Conservation (phyloP, 495 filamentous ascomycete species). For the Daldinia vernicosa region DNA sequence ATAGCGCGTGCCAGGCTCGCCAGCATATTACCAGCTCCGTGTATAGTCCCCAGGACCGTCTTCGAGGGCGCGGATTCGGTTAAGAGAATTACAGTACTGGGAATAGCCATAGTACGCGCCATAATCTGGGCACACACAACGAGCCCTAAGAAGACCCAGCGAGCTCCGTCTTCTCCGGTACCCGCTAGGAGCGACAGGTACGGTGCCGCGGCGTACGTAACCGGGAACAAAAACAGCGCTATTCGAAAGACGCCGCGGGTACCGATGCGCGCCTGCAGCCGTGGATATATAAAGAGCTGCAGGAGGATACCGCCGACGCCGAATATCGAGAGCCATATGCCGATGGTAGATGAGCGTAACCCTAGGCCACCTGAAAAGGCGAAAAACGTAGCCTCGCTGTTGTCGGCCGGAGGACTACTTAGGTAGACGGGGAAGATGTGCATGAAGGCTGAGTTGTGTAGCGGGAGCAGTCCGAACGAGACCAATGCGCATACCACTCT, state of each 20-base stretch:
- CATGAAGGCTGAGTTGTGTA: slow-evolving; percentile 80
- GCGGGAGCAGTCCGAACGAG: slow-evolving; percentile 71
- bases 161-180: slow-evolving; percentile 25
- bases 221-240: slow-evolving; percentile 69
- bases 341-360: slow-evolving; percentile 71
- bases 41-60: slow-evolving; percentile 70
- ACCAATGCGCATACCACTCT: slow-evolving; percentile 70
- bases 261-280: slow-evolving; percentile 66
- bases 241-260: slow-evolving; percentile 67
- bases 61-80: slow-evolving; percentile 73
- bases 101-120: slow-evolving; percentile 75
- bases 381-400: slow-evolving; percentile 60
- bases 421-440: slow-evolving; percentile 77
- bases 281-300: slow-evolving; percentile 76
- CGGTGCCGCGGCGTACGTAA: slow-evolving; percentile 72
- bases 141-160: slow-evolving; percentile 64
- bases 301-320: slow-evolving; percentile 74
- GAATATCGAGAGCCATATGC: slow-evolving; percentile 73
- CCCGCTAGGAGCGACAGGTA: slow-evolving; percentile 70
- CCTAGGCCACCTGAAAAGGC: slow-evolving; percentile 78
- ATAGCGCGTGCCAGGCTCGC: slow-evolving; percentile 67
- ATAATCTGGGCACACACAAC: slow-evolving; percentile 74
- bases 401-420: slow-evolving; percentile 67
- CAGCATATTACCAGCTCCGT: slow-evolving; percentile 74
- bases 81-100: slow-evolving; percentile 72